phyloP scores from a whole-genome alignment of 768 basidiomycete genomes.

The Russula sp. region DNA sequence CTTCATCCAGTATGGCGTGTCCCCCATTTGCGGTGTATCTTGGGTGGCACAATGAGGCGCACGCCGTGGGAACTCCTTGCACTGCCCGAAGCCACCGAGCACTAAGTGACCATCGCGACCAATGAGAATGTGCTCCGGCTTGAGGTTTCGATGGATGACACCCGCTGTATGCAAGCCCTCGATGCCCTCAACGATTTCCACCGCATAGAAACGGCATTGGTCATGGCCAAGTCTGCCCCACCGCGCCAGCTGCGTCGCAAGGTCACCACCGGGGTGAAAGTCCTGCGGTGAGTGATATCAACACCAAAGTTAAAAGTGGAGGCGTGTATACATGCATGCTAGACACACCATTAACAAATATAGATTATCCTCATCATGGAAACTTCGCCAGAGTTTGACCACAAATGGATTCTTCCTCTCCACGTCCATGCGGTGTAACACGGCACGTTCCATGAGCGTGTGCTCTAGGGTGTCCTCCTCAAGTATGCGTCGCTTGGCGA shows the following conservation, averaged over 20 bases:
- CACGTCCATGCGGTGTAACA: conserved; percentile 89
- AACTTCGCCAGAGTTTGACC: conserved; percentile 93
- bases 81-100: conserved; percentile 93
- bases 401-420: conserved; percentile 88
- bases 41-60: conserved; percentile 28
- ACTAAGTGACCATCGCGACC: conserved; percentile 93
- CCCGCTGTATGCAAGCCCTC: conserved; percentile 91
- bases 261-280: conserved; percentile 93
- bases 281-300: conserved; percentile 42
- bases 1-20: conserved; percentile 77
- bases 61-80: conserved; percentile 81
- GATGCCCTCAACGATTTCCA: conserved; percentile 96
- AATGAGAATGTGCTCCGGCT: conserved; percentile 95
- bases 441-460: conserved; percentile 93
- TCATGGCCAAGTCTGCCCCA: conserved; percentile 93
- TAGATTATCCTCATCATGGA: conserved; percentile 95
- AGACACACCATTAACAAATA: conserved; percentile 85
- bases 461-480: conserved; percentile 92
- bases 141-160: conserved; percentile 96
- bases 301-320: background rate
- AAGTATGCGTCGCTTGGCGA: conserved; percentile 94
- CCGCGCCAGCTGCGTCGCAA: conserved; percentile 94
- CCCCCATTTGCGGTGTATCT: conserved; percentile 42
- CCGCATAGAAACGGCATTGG: conserved; percentile 95
- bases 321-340: conserved; percentile 8